Evolutionary conservation across 441 rosid genomes (phyloP).

Genomic region (Melastoma candidum): DNA sequence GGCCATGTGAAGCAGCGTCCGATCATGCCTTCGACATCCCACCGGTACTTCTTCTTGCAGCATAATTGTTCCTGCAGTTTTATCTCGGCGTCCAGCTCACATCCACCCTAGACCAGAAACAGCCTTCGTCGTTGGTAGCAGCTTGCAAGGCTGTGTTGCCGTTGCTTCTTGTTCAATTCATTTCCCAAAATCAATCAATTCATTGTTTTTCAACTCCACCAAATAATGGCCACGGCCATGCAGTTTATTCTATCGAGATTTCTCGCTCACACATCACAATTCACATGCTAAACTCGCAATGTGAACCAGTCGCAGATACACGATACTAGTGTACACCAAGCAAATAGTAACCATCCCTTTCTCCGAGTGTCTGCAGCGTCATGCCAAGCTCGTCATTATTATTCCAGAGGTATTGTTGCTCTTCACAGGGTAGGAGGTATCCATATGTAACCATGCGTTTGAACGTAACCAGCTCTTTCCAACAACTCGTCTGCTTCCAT

Average conservation of each 20-base stretch:
- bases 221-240: too few species aligned
- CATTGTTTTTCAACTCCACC: too few species aligned
- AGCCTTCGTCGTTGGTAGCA: conserved; percentile 9
- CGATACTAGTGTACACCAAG: too few species aligned
- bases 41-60: neutral
- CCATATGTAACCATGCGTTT: conserved; percentile 97
- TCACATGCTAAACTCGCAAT: too few species aligned
- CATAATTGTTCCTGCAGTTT: neutral
- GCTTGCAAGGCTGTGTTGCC: conserved; percentile 7
- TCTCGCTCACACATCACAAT: too few species aligned
- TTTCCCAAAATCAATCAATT: too few species aligned
- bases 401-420: neutral
- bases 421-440: conserved; percentile 82
- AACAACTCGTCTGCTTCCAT: conserved; percentile 76
- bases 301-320: too few species aligned
- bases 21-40: conserved; percentile 2
- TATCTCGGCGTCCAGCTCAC: conserved; percentile 7
- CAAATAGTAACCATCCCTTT: too few species aligned
- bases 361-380: too few species aligned
- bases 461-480: conserved; percentile 72
- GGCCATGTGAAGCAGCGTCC: conserved; percentile 5
- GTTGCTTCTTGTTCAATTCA: neutral
- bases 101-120: conserved; percentile 8
- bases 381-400: too few species aligned
- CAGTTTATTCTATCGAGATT: too few species aligned